phyloP scores from a whole-genome alignment of 768 basidiomycete species.

The Mycena kentingensis region DNA sequence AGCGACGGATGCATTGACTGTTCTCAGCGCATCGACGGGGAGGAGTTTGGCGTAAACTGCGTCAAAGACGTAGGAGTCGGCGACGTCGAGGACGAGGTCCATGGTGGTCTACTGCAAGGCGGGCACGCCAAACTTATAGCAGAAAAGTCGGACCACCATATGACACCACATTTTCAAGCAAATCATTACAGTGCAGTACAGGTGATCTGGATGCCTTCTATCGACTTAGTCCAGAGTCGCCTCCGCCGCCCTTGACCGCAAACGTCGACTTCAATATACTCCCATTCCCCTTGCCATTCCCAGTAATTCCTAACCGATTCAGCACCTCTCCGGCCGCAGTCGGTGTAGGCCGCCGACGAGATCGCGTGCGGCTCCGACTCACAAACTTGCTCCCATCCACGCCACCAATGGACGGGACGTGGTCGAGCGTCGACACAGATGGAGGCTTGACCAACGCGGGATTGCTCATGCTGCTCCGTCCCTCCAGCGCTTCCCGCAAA shows the following conservation, averaged over 20 bases:
- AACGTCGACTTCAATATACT: constrained; percentile 74
- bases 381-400: constrained; percentile 37
- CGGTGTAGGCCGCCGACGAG: constrained; percentile 49
- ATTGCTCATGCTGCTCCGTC: constrained; percentile 81
- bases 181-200: not conserved
- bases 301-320: constrained; percentile 83
- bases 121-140: constrained; percentile 4
- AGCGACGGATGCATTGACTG: constrained; percentile 44
- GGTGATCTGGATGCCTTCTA: too few relatives aligned
- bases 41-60: constrained; percentile 72
- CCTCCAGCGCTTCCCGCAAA: constrained; percentile 86
- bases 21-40: constrained; percentile 47
- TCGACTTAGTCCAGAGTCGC: constrained; percentile 4
- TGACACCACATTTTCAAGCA: not conserved
- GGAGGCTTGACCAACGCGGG: constrained; percentile 66
- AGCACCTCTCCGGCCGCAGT: constrained; percentile 71
- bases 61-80: constrained; percentile 79
- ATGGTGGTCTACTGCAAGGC: constrained; percentile 56
- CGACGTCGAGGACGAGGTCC: constrained; percentile 79
- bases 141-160: not conserved
- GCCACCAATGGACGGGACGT: constrained; percentile 53
- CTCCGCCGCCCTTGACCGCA: constrained; percentile 44
- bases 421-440: constrained; percentile 78
- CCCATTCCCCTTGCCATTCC: constrained; percentile 66
- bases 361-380: constrained; percentile 47